These are phyloP conservation scores for Borealophlyctis nickersoniae DNA, from an alignment of 192 early-diverging fungal genomes.

Conservation along the genomic window DNA sequence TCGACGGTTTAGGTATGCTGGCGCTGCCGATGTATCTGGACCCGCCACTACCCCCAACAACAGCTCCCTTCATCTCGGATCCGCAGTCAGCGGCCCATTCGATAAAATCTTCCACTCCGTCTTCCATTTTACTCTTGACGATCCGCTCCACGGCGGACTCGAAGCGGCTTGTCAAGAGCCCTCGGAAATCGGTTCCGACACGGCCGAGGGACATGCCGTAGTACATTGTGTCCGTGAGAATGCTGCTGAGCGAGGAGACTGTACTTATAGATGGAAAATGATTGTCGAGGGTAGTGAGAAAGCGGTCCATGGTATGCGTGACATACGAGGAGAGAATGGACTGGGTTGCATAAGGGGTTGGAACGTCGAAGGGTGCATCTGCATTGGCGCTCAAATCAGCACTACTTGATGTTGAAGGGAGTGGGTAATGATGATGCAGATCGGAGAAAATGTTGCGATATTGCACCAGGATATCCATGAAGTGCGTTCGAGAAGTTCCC, in stretches of 20 bases:
- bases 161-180: slow-evolving; percentile 54
- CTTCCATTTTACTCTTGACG: slow-evolving; percentile 44
- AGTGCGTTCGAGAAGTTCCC: slow-evolving; percentile 58
- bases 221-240: slow-evolving; percentile 77
- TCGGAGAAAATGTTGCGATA: slow-evolving; percentile 72
- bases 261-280: slow-evolving; percentile 61
- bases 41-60: not conserved
- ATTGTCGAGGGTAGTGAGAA: slow-evolving; percentile 36
- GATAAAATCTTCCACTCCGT: slow-evolving; percentile 48
- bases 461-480: slow-evolving; percentile 80
- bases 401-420: not conserved
- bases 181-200: slow-evolving; percentile 74
- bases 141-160: slow-evolving; percentile 59
- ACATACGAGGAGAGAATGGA: slow-evolving; percentile 66
- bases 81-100: slow-evolving; percentile 25
- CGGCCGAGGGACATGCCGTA: slow-evolving; percentile 75
- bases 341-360: slow-evolving; percentile 31
- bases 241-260: slow-evolving; percentile 30
- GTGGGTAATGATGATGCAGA: slow-evolving; percentile 1
- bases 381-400: not conserved
- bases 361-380: slow-evolving; percentile 14
- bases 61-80: slow-evolving; percentile 8
- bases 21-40: not conserved
- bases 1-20: not conserved
- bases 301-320: slow-evolving; percentile 40